Base-by-base conservation (phyloP, 2,329 filamentous ascomycete genomes). In the Coniochaeta hoffmannii region DNA sequence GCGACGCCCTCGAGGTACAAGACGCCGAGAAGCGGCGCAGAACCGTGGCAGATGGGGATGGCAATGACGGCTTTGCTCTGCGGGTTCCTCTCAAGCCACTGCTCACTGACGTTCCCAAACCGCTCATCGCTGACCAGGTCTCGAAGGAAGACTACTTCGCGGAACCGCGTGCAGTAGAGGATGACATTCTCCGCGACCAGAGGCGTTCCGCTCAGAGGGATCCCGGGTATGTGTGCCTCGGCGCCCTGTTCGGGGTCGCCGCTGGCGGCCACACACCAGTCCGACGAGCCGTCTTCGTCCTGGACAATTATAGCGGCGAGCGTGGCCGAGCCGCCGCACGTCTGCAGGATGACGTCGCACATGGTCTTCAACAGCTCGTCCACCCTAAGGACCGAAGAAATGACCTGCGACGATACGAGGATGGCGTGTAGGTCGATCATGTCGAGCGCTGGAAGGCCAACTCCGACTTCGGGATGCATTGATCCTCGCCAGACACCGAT, bases 341-440 rank as follows among this genome's bases (percentile, higher is more conserved):
- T 90, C 61, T 91, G 86, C 26, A 92, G 70, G 51, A 92, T 89
- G 59, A 92, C 89, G 58, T 90, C 85, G 62, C 87, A 89, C 83
- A 93, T 90, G 41, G 88, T 91, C 64, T 87, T 85, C 58, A 92
- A 78, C 4, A 93, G 77, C 62, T 87, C 81, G 60, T 92, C 88
- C 12, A 92, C 82, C 60, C 88, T 81, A 11, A 93, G 71, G 53
- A 91, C 87, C 15, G 88, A 91, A 4, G 88, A 92, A 44, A 93
- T 85, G 44, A 92, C 81, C 65, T 91, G 89, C 10, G 87, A 90
- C 2, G 86, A 89, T 62, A 89, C 85, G 14, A 93, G 75, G 57
- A 93, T 92, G 24, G 86, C 87, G 41, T 89, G 86, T 58, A 92
- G 70, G 68, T 92, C 89, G 65, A 93, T 85, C 85, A 93, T 91